Percentiles rank a stretch among this genome's conserved stretches.
Conservation (phyloP, 192 early-diverging fungal species). For the Gaertneriomyces sp. region DNA sequence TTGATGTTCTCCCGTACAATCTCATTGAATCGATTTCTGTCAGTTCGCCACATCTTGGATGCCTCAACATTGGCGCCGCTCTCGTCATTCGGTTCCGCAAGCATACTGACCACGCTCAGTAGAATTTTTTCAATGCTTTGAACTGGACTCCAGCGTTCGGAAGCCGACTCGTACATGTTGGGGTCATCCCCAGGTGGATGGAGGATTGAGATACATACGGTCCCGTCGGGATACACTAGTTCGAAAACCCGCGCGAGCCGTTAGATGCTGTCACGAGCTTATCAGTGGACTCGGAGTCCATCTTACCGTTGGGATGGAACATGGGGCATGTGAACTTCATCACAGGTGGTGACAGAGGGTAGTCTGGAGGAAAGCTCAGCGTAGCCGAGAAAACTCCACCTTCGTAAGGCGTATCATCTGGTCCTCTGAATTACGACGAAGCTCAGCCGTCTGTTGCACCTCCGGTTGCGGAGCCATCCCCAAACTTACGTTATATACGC, state of each 20-base stretch:
- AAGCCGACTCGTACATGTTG: conserved; percentile 93
- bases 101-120: conserved; percentile 76
- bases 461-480: not conserved
- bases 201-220: conserved; percentile 97
- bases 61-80: conserved; percentile 98
- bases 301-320: conserved; percentile 85
- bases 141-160: conserved; percentile 95
- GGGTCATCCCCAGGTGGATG: conserved; percentile 98
- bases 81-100: conserved; percentile 92
- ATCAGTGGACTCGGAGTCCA: not conserved
- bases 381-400: conserved; percentile 89
- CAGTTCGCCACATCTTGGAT: conserved; percentile 89
- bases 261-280: not conserved
- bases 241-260: not conserved
- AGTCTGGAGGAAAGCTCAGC: conserved; percentile 87
- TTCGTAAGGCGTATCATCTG: conserved; percentile 91
- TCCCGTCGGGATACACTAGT: conserved; percentile 86
- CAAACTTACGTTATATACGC: conserved; percentile 72
- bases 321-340: conserved; percentile 97
- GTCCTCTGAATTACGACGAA: conserved; percentile 58
- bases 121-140: conserved; percentile 99
- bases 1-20: conserved; percentile 75
- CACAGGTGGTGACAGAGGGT: conserved; percentile 88
- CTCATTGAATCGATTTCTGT: conserved; percentile 76
- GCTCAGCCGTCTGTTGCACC: not conserved